A percentile compares a stretch with the other conserved stretches of the same genome.
Evolutionary conservation across 345 rosid genomes (phyloP).

Genomic region (Psidium guajava): DNA sequence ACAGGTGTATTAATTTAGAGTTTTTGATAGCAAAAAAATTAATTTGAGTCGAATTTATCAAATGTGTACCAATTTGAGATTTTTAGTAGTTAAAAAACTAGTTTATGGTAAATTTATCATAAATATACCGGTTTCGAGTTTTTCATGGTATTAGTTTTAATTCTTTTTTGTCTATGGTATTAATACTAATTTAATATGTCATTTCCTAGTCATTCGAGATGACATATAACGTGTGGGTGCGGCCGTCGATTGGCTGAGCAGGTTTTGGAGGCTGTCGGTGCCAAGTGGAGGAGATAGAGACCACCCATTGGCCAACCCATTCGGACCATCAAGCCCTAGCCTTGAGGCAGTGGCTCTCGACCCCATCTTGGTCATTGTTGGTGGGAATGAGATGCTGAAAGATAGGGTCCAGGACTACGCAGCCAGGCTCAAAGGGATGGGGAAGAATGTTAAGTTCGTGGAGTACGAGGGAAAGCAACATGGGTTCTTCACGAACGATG

Average conservation of each 20-base stretch:
- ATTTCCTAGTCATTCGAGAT: too few relatives aligned
- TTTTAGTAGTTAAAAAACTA: too few relatives aligned
- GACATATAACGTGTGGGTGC: background rate
- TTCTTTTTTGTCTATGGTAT: too few relatives aligned
- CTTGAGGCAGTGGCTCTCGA: conserved; percentile 29
- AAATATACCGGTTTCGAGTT: too few relatives aligned
- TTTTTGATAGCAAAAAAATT: too few relatives aligned
- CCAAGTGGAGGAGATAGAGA: conserved; percentile 63
- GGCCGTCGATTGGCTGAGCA: background rate
- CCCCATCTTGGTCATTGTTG: conserved; percentile 60
- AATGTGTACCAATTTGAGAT: too few relatives aligned
- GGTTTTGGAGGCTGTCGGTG: conserved; percentile 83
- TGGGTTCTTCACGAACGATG: conserved; percentile 54
- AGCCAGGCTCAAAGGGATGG: conserved; percentile 33
- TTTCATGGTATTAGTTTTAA: too few relatives aligned
- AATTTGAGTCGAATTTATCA: too few relatives aligned
- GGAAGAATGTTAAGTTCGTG: conserved; percentile 38
- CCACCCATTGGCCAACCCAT: conserved; percentile 71
- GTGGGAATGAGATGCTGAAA: conserved; percentile 49
- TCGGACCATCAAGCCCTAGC: conserved; percentile 50
- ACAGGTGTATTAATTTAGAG: too few relatives aligned
- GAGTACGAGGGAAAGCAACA: conserved; percentile 59
- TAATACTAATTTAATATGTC: background rate
- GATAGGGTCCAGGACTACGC: conserved; percentile 74
- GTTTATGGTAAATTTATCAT: too few relatives aligned